These are phyloP conservation scores for Collybiopsis luxurians DNA, from an alignment of 768 basidiomycete species.

Conservation along the genomic window DNA sequence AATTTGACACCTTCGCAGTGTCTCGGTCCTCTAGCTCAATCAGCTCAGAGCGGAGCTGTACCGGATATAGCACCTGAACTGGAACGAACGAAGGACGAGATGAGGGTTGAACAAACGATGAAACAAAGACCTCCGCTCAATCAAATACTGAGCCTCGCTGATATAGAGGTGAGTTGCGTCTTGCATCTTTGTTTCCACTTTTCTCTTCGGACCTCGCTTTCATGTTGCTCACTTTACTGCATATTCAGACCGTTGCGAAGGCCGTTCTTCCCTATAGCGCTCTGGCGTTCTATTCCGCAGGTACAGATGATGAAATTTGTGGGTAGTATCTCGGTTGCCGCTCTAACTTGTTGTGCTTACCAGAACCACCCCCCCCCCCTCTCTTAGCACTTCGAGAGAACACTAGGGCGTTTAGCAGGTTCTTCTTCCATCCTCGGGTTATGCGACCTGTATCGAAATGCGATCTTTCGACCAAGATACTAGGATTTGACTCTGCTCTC, in stretches of 20 bases:
- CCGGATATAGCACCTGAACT: constrained; percentile 35
- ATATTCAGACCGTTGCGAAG: constrained; percentile 70
- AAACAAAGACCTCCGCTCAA: constrained; percentile 61
- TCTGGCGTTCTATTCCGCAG: constrained; percentile 81
- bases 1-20: constrained; percentile 72
- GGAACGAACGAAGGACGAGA: constrained; percentile 64
- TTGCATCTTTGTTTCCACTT: not conserved
- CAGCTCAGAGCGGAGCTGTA: constrained; percentile 48
- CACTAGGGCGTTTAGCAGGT: constrained; percentile 68
- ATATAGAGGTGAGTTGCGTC: constrained; percentile 68
- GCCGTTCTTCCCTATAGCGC: constrained; percentile 72
- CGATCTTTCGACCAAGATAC: constrained; percentile 69
- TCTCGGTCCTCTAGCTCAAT: constrained; percentile 60
- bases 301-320: constrained; percentile 85
- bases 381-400: constrained; percentile 74
- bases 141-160: constrained; percentile 70
- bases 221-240: too few relatives aligned
- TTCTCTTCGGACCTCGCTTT: not conserved
- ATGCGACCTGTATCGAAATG: constrained; percentile 63
- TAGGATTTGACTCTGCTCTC: constrained; percentile 69
- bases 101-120: constrained; percentile 61
- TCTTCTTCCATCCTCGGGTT: constrained; percentile 86
- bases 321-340: too few relatives aligned
- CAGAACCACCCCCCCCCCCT: too few relatives aligned
- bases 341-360: too few relatives aligned